Percentiles rank a stretch among this genome's conserved stretches.
These are phyloP conservation scores for Antarctomyces pellizariae DNA, from an alignment of 495 filamentous ascomycete genomes.

Conservation along the genomic window DNA sequence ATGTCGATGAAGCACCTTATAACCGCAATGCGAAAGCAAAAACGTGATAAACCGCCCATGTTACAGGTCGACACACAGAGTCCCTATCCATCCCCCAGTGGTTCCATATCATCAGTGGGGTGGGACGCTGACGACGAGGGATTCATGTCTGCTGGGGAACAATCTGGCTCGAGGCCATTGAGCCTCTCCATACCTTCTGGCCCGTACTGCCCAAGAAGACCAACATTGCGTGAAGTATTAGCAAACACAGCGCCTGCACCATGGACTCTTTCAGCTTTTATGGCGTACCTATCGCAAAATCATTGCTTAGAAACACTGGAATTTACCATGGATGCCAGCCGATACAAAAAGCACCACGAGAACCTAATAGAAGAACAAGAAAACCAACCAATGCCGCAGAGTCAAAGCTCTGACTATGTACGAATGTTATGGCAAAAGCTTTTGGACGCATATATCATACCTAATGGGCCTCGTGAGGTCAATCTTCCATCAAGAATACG, in stretches of 20 bases:
- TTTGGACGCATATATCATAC: conserved; percentile 51
- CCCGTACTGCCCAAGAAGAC: conserved; percentile 48
- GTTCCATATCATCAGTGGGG: too few relatives aligned
- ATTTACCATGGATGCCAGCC: conserved; percentile 84
- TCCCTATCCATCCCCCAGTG: too few relatives aligned
- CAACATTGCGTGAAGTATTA: conserved; percentile 70
- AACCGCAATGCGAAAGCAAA: too few relatives aligned
- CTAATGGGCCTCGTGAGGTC: conserved; percentile 69
- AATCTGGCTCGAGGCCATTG: conserved; percentile 27
- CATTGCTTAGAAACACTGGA: conserved; percentile 94
- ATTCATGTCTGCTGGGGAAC: conserved; percentile 24
- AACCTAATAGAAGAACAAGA: conserved; percentile 19
- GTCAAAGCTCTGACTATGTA: conserved; percentile 42
- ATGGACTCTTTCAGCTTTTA: conserved; percentile 85
- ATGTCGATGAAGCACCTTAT: too few relatives aligned
- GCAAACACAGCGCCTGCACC: conserved; percentile 69
- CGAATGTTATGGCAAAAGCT: conserved; percentile 47
- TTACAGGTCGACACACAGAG: too few relatives aligned
- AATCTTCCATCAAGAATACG: conserved; percentile 78
- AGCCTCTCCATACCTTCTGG: conserved; percentile 37
- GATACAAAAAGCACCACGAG: conserved; percentile 60
- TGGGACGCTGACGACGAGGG: conserved; percentile 36
- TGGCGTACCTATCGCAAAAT: conserved; percentile 91
- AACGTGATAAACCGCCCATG: too few relatives aligned
- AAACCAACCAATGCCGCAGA: conserved; percentile 20